Percentiles rank a stretch among this genome's conserved stretches.
phyloP scores from a whole-genome alignment of 176 grass and related monocot species.

The Lolium rigidum region DNA sequence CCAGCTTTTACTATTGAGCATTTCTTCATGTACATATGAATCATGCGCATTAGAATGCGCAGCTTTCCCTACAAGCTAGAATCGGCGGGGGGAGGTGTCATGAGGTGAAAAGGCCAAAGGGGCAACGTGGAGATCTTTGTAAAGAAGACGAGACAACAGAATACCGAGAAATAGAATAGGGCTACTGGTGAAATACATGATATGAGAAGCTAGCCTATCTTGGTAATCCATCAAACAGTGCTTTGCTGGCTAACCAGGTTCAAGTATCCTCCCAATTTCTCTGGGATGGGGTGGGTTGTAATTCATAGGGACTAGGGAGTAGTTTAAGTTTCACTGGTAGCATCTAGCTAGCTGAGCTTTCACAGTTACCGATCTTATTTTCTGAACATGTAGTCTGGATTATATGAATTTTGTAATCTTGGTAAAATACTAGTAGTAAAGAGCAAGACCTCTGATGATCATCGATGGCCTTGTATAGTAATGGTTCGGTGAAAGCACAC shows the following conservation, averaged over 20 bases:
- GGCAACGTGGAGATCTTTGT: slow-evolving; percentile 31
- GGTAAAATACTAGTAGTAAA: background rate
- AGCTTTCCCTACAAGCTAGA: background rate
- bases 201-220: slow-evolving; percentile 28
- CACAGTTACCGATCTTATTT: slow-evolving; percentile 5
- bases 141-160: slow-evolving; percentile 25
- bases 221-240: slow-evolving; percentile 32
- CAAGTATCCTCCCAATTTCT: slow-evolving; percentile 29
- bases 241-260: slow-evolving; percentile 36
- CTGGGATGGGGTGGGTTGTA: slow-evolving; percentile 19
- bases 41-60: background rate
- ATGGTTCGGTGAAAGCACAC: background rate
- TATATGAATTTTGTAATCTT: slow-evolving; percentile 23
- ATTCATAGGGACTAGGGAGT: background rate
- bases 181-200: slow-evolving; percentile 23
- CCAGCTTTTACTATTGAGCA: slow-evolving; percentile 74
- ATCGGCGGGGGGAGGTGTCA: background rate
- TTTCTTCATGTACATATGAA: slow-evolving; percentile 41
- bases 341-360: slow-evolving; percentile 36
- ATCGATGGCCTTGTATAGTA: background rate
- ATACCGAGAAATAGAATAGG: slow-evolving; percentile 20
- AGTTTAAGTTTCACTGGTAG: slow-evolving; percentile 33
- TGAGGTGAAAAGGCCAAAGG: background rate
- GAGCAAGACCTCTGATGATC: background rate
- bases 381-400: slow-evolving; percentile 29